Evolutionary conservation across 768 basidiomycete species (phyloP), one percentile per base, ranked within the genome.

Genomic region (Podaxis sp.): DNA sequence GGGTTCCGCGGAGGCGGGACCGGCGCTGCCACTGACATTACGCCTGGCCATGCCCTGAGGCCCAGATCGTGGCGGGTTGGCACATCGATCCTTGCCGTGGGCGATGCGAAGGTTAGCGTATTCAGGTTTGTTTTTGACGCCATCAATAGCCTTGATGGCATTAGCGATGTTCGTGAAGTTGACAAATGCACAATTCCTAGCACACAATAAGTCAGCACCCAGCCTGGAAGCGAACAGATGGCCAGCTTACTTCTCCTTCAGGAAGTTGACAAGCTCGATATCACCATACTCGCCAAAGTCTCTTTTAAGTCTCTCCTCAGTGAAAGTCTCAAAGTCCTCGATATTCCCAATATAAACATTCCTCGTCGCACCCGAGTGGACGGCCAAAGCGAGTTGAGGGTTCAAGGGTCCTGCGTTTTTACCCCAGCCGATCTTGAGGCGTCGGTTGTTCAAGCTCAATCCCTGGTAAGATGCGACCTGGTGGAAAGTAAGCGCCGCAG

Each of bases 101-200:
- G 95, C 90, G 63, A 99, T 92, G 44, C 94, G 89, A 67, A 98
- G 77, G 73, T 88, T 89, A 17, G 86, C 81, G 71, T 99, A 99
- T 71, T 98, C 96, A 1, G 93, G 86, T 72, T 94, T 92, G 71
- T 82, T 86, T 84, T 96, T 96, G 76, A 97, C 85, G 7, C 89
- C 90, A 62, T 99, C 96, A 70, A 99, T 96, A n/a, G 96, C 95
- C 80, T 98, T 98, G 82, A 95, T 95, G 12, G 95, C 95, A 71
- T 96, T 96, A 56, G 89, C 88, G 67, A 97, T 87, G 77, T 95
- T 95, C 37, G 95, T 96, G 68, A 95, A 96, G 79, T 96, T 97
- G 70, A 95, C 90, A 72, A 95, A 99, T 33, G 93, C 94, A 72
- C 95, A 96, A 77, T 95, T 94, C 84, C 93, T 95, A 60, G 24